phyloP scores from a whole-genome alignment of 2,329 filamentous ascomycete species.

The Penicillium aurantiogriseum region DNA sequence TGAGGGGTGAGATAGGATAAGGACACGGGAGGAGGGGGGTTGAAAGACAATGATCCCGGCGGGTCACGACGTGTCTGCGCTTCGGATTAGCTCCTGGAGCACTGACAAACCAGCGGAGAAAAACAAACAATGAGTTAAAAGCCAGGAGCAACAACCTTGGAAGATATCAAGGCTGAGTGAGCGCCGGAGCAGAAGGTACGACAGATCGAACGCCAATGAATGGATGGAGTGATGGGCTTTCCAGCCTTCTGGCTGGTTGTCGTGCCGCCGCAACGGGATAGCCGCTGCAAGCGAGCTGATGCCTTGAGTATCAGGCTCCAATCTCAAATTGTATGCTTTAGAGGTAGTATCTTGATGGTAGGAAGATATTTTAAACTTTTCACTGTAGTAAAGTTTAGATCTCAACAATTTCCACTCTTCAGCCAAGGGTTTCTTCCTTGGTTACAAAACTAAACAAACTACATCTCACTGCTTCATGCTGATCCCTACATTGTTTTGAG shows the following conservation, averaged over 20 bases:
- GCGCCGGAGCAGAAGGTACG: slow-evolving; percentile 12
- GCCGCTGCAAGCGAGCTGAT: slow-evolving; percentile 39
- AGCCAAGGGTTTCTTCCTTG: neutral
- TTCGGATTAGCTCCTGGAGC: slow-evolving; percentile 13
- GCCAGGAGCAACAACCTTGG: slow-evolving; percentile 7
- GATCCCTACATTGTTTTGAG: neutral
- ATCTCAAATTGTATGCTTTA: neutral
- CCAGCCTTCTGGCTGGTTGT: slow-evolving; percentile 39
- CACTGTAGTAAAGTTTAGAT: neutral
- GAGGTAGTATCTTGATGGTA: neutral
- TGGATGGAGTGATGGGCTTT: slow-evolving; percentile 36
- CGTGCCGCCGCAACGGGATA: slow-evolving; percentile 41
- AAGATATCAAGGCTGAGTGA: slow-evolving; percentile 13
- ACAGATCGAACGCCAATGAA: slow-evolving; percentile 23
- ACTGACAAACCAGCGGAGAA: slow-evolving; percentile 10
- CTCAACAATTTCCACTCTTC: neutral
- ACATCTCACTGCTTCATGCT: neutral
- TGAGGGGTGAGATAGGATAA: slow-evolving; percentile 20
- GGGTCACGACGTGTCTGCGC: slow-evolving; percentile 22
- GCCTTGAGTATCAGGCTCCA: slow-evolving; percentile 21
- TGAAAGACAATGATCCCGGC: slow-evolving; percentile 24
- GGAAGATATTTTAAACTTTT: neutral
- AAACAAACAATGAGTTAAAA: slow-evolving; percentile 5
- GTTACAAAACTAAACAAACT: neutral
- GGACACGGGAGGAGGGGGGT: slow-evolving; percentile 23